Percentiles rank a stretch among this genome's conserved stretches.
Conservation (phyloP, 2,329 filamentous ascomycete genomes). For the Huntiella decipiens region DNA sequence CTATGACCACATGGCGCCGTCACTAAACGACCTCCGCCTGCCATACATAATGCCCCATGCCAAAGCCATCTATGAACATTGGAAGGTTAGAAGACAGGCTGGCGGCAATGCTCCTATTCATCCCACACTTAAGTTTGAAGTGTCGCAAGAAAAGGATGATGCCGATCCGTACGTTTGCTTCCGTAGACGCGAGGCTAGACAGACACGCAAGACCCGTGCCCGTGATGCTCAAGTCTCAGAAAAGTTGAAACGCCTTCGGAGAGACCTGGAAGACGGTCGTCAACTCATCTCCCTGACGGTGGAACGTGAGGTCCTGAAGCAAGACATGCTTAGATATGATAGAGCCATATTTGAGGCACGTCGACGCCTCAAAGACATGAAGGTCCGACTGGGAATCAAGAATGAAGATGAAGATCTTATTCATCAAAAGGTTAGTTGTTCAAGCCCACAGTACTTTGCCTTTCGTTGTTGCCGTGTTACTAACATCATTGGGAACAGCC, state of each 20-base stretch:
- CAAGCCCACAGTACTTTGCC: constrained; percentile 4
- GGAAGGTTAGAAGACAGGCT: constrained; percentile 52
- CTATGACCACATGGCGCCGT: constrained; percentile 57
- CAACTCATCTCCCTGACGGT: constrained; percentile 60
- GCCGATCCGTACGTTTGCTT: constrained; percentile 97
- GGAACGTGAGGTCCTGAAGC: constrained; percentile 61
- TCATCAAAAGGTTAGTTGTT: constrained; percentile 53
- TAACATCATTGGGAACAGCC: constrained; percentile 30
- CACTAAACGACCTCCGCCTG: constrained; percentile 34
- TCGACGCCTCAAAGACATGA: constrained; percentile 65
- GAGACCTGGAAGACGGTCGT: constrained; percentile 77
- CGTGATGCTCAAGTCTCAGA: constrained; percentile 88
- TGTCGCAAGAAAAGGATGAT: constrained; percentile 83
- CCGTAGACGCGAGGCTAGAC: constrained; percentile 78
- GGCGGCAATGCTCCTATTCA: constrained; percentile 55
- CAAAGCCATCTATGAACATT: constrained; percentile 75
- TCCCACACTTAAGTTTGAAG: constrained; percentile 78
- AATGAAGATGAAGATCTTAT: constrained; percentile 84
- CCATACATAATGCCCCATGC: constrained; percentile 37
- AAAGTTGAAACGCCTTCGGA: constrained; percentile 77
- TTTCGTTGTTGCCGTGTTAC: constrained; percentile 10
- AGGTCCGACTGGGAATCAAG: constrained; percentile 76
- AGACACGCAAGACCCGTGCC: constrained; percentile 84
- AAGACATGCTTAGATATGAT: constrained; percentile 57
- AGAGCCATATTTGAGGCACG: constrained; percentile 68